Evolutionary conservation across 306 rosid species (phyloP).

Genomic region (Alnus rubra): DNA sequence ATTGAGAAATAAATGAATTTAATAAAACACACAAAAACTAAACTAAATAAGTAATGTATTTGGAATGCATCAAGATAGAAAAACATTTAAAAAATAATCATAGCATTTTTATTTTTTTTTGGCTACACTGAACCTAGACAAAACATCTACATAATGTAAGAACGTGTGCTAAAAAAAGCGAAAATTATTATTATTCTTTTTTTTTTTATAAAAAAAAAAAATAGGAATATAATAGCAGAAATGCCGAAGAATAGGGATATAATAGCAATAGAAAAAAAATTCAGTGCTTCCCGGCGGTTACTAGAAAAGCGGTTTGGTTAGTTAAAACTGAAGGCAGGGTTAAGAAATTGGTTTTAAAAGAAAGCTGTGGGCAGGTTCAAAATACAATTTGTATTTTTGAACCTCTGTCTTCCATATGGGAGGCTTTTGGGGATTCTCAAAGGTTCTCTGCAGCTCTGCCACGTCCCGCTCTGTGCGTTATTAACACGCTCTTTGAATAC

Average conservation of each 20-base stretch:
- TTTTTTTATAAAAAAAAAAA: background rate
- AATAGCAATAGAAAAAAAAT: too few species aligned
- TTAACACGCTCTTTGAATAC: background rate
- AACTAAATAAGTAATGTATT: too few species aligned
- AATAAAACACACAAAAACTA: too few species aligned
- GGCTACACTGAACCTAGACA: background rate
- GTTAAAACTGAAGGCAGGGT: conserved; percentile 30
- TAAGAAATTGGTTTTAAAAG: conserved; percentile 16
- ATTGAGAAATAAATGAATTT: too few species aligned
- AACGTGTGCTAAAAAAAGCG: conserved; percentile 4
- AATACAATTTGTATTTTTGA: too few species aligned
- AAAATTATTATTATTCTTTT: too few species aligned
- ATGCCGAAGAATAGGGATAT: background rate
- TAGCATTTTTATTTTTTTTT: background rate
- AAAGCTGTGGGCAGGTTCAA: conserved; percentile 47
- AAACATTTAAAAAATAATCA: background rate
- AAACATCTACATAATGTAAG: conserved; percentile 19
- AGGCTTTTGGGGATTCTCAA: background rate
- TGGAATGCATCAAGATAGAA: background rate
- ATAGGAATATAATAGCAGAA: conserved; percentile 19
- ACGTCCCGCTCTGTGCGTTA: conserved; percentile 5
- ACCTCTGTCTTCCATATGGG: background rate
- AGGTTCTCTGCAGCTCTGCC: background rate
- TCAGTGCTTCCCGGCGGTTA: too few species aligned
- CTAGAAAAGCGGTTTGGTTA: conserved; percentile 14